phyloP scores from a whole-genome alignment of 2,329 filamentous ascomycete species.

The Fusarium hainanense region DNA sequence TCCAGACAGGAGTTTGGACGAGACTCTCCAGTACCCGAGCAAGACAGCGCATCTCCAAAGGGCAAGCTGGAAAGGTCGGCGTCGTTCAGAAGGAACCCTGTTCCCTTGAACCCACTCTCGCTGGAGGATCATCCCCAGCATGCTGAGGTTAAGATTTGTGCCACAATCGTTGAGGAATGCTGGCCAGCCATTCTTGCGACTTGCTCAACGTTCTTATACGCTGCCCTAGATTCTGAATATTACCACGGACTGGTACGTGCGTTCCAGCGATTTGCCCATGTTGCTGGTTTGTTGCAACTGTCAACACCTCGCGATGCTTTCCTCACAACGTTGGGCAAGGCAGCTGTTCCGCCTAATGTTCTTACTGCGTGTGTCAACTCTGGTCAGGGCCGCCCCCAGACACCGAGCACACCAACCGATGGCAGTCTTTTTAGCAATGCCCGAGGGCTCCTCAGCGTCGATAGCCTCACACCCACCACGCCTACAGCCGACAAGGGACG shows the following conservation, averaged over 20 bases:
- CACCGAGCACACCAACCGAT: conserved; percentile 62
- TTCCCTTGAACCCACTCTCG: conserved; percentile 85
- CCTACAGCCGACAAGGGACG: conserved; percentile 68
- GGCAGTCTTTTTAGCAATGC: conserved; percentile 75
- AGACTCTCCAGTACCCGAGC: conserved; percentile 56
- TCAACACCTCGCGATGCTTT: conserved; percentile 92
- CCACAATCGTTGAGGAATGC: conserved; percentile 86
- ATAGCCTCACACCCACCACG: conserved; percentile 71
- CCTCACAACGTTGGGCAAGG: conserved; percentile 91
- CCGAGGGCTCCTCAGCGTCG: conserved; percentile 77
- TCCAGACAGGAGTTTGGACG: conserved; percentile 58
- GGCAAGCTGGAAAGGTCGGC: conserved; percentile 66
- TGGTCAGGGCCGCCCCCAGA: conserved; percentile 56
- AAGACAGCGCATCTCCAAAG: conserved; percentile 48
- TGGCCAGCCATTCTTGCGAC: conserved; percentile 97
- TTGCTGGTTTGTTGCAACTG: conserved; percentile 87
- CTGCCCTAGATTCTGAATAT: conserved; percentile 90
- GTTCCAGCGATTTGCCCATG: conserved; percentile 95
- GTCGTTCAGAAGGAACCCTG: conserved; percentile 78
- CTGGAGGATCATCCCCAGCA: conserved; percentile 78
- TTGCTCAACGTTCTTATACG: conserved; percentile 94
- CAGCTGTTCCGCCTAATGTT: conserved; percentile 86
- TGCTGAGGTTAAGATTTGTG: conserved; percentile 78
- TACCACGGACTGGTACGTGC: conserved; percentile 92
- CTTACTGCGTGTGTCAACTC: conserved; percentile 69